Evolutionary conservation across 2,329 filamentous ascomycete genomes (phyloP).

Genomic region (Incumbomyces delicatus): DNA sequence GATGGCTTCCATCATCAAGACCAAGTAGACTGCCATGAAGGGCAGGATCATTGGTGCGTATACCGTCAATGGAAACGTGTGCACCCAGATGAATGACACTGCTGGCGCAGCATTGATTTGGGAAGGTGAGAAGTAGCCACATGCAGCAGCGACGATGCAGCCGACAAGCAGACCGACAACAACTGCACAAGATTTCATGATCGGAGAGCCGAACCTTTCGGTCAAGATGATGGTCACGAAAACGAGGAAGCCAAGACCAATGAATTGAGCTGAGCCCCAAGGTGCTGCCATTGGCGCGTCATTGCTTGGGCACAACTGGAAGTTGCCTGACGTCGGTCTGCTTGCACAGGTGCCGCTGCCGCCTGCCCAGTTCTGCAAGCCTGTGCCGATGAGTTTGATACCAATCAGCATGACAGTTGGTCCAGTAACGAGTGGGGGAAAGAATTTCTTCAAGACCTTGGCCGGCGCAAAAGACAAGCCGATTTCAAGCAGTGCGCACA

Average conservation of each 20-base stretch:
- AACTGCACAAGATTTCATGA: conserved; percentile 61
- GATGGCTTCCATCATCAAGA: conserved; percentile 59
- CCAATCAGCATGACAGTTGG: conserved; percentile 59
- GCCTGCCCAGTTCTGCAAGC: conserved; percentile 61
- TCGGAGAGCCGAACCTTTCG: conserved; percentile 59
- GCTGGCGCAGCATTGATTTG: conserved; percentile 52
- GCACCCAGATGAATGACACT: conserved; percentile 60
- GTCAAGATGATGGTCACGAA: conserved; percentile 59
- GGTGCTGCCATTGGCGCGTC: conserved; percentile 51
- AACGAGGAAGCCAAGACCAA: conserved; percentile 58
- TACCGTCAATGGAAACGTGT: conserved; percentile 56
- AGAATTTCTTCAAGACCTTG: conserved; percentile 49
- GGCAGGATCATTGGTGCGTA: conserved; percentile 60
- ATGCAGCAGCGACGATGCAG: conserved; percentile 57
- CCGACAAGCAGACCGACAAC: conserved; percentile 56
- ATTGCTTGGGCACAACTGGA: conserved; percentile 48
- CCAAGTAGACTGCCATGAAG: conserved; percentile 47
- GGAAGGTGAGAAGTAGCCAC: conserved; percentile 53
- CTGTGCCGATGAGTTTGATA: conserved; percentile 51
- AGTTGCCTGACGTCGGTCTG: conserved; percentile 36
- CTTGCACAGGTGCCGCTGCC: conserved; percentile 42
- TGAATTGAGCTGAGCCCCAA: conserved; percentile 55
- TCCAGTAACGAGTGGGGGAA: conserved; percentile 60
- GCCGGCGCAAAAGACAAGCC: conserved; percentile 55
- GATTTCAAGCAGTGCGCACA: conserved; percentile 49